Percentiles rank a stretch among this genome's conserved stretches.
Conservation (phyloP, 2,329 filamentous ascomycete genomes). For the Tolypocladium tropicale region DNA sequence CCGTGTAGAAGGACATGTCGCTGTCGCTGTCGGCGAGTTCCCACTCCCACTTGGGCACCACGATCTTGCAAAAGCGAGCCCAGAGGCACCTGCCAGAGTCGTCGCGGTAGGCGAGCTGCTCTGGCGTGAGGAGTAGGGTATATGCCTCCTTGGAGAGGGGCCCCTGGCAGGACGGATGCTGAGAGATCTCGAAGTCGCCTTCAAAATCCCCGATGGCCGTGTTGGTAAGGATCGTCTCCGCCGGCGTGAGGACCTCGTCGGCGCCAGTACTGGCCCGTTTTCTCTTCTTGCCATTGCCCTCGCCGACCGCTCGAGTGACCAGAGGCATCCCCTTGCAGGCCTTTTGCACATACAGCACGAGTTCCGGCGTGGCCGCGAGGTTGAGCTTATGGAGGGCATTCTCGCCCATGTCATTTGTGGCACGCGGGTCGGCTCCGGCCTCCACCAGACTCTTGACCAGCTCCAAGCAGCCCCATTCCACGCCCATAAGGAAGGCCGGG, state of each 20-base stretch:
- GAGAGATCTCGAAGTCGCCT: slow-evolving; percentile 1
- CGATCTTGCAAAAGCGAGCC: slow-evolving; percentile 13
- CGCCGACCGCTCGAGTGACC: background rate
- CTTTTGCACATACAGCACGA: slow-evolving; percentile 14
- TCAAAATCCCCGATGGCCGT: slow-evolving; percentile 3
- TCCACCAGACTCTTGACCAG: slow-evolving; percentile 12
- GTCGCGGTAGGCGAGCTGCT: slow-evolving; percentile 12
- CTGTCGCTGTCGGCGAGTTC: background rate
- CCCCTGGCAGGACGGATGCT: slow-evolving; percentile 14
- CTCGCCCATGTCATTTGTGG: slow-evolving; percentile 6
- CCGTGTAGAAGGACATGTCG: background rate
- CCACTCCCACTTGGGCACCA: background rate
- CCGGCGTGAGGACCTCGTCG: slow-evolving; percentile 10
- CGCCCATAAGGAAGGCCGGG: background rate
- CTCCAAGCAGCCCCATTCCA: slow-evolving; percentile 15
- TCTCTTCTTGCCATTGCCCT: background rate
- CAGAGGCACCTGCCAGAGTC: slow-evolving; percentile 10
- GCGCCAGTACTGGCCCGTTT: background rate
- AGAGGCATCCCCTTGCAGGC: slow-evolving; percentile 8
- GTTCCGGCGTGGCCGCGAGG: slow-evolving; percentile 8
- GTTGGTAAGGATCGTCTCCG: slow-evolving; percentile 19
- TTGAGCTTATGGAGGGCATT: slow-evolving; percentile 16
- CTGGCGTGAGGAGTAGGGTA: slow-evolving; percentile 12
- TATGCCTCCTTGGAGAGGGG: slow-evolving; percentile 7
- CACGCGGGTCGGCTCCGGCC: slow-evolving; percentile 8